Conservation (phyloP, 352 stramenopile genomes). For the Blastocystis sp. region DNA sequence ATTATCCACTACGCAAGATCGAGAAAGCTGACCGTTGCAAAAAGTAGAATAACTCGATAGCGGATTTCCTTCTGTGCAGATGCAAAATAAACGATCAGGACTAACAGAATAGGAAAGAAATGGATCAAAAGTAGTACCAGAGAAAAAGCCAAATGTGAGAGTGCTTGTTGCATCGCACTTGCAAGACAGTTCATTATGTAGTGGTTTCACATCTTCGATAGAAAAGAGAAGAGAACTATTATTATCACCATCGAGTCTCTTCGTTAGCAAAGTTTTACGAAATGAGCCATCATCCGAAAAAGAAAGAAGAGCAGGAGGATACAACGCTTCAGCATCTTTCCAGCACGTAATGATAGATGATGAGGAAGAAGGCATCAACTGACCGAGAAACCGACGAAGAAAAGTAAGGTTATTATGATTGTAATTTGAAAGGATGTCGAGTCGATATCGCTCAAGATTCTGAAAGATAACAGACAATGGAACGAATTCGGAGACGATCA, state of each 20-base stretch:
- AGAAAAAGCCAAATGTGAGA: too few species aligned
- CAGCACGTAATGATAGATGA: neutral
- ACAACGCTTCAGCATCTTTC: neutral
- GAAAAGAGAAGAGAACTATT: neutral
- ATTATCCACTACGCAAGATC: too few species aligned
- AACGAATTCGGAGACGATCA: neutral
- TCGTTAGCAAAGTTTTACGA: neutral
- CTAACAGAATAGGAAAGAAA: too few species aligned
- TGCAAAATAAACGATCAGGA: too few species aligned
- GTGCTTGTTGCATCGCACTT: too few species aligned
- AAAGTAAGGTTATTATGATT: neutral
- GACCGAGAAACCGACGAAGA: neutral
- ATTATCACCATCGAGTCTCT: neutral
- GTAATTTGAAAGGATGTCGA: neutral
- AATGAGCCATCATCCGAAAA: neutral
- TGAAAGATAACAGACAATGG: neutral
- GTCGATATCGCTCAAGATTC: neutral
- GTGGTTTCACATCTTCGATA: neutral
- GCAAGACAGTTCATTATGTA: too few species aligned
- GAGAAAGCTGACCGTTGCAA: too few species aligned
- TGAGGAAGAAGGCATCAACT: neutral
- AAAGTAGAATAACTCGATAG: too few species aligned
- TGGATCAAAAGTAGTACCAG: too few species aligned
- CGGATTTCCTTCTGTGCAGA: too few species aligned
- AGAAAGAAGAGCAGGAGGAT: neutral